Conservation (phyloP, 352 stramenopile genomes). For the Phytophthora foliorum region DNA sequence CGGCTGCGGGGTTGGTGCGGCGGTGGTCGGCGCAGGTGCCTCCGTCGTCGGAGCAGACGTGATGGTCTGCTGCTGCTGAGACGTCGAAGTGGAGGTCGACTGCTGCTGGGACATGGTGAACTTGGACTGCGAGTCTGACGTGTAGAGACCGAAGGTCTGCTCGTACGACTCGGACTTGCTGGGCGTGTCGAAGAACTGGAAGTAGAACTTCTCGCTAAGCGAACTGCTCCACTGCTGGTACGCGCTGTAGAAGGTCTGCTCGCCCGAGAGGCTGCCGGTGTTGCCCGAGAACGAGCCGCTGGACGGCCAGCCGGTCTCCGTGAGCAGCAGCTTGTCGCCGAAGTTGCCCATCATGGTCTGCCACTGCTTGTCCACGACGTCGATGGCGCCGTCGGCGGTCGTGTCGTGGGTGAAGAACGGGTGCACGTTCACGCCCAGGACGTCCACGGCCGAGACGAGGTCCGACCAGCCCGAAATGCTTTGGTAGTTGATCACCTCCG, state of each 20-base stretch:
- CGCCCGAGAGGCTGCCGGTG: conserved; percentile 42
- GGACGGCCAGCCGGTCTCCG: conserved; percentile 66
- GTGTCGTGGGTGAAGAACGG: conserved; percentile 65
- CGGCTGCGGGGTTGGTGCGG: conserved; percentile 1
- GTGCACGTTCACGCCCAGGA: conserved; percentile 68
- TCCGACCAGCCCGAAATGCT: conserved; percentile 47
- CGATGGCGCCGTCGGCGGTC: conserved; percentile 45
- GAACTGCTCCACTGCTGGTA: conserved; percentile 69
- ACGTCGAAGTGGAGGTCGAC: conserved; percentile 29
- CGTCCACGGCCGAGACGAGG: conserved; percentile 50
- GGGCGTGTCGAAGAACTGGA: conserved; percentile 82
- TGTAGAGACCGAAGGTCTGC: conserved; percentile 63
- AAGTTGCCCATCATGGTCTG: conserved; percentile 54
- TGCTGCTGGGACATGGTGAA: conserved; percentile 51
- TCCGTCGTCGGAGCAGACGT: conserved; percentile 19
- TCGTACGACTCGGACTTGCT: conserved; percentile 56
- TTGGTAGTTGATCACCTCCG: conserved; percentile 52
- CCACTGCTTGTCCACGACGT: conserved; percentile 62
- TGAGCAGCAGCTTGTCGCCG: conserved; percentile 62
- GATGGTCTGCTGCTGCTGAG: conserved; percentile 21
- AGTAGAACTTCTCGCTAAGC: conserved; percentile 75
- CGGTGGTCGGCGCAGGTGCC: conserved; percentile 14
- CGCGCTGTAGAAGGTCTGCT: conserved; percentile 59
- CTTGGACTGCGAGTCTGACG: conserved; percentile 56
- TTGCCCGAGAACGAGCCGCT: conserved; percentile 46